phyloP scores from a whole-genome alignment of 352 stramenopile species.

The Thalassiosira mediterranea region DNA sequence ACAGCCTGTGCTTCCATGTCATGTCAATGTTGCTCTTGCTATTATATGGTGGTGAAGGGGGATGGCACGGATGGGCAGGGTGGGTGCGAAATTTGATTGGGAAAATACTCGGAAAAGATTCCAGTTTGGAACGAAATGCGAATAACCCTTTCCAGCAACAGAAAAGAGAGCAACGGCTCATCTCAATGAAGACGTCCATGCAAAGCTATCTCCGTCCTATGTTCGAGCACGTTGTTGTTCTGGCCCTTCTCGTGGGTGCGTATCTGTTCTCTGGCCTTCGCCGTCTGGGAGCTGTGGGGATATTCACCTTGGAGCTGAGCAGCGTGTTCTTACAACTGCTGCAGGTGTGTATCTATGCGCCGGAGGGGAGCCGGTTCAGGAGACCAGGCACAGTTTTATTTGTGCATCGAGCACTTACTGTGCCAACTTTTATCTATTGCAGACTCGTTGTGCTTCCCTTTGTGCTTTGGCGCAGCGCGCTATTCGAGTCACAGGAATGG shows the following conservation, averaged over 20 bases:
- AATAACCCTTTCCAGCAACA: constrained; percentile 10
- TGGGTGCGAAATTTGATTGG: neutral
- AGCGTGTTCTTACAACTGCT: constrained; percentile 72
- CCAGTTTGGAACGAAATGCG: constrained; percentile 4
- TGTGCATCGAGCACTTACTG: constrained; percentile 61
- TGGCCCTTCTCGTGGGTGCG: constrained; percentile 58
- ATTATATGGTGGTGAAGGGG: constrained; percentile 27
- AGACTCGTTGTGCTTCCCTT: constrained; percentile 76
- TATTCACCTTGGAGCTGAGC: constrained; percentile 76
- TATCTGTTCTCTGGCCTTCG: constrained; percentile 75
- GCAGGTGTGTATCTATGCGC: constrained; percentile 75
- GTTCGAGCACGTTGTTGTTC: constrained; percentile 63
- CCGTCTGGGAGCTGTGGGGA: constrained; percentile 65
- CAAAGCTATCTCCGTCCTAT: constrained; percentile 59
- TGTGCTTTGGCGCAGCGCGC: constrained; percentile 65
- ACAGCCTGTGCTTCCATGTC: constrained; percentile 73
- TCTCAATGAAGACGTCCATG: constrained; percentile 57
- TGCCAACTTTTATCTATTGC: constrained; percentile 72
- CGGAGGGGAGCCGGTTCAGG: constrained; percentile 33
- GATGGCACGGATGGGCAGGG: neutral
- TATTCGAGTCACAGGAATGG: constrained; percentile 74
- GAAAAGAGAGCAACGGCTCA: constrained; percentile 9
- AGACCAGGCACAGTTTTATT: constrained; percentile 32
- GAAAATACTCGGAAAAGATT: constrained; percentile 10
- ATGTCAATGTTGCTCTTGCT: constrained; percentile 63